Percentiles rank a stretch among this genome's conserved stretches.
These are phyloP conservation scores for Gomphus bonarii DNA, from an alignment of 1,284 basidiomycete genomes.

Conservation along the genomic window DNA sequence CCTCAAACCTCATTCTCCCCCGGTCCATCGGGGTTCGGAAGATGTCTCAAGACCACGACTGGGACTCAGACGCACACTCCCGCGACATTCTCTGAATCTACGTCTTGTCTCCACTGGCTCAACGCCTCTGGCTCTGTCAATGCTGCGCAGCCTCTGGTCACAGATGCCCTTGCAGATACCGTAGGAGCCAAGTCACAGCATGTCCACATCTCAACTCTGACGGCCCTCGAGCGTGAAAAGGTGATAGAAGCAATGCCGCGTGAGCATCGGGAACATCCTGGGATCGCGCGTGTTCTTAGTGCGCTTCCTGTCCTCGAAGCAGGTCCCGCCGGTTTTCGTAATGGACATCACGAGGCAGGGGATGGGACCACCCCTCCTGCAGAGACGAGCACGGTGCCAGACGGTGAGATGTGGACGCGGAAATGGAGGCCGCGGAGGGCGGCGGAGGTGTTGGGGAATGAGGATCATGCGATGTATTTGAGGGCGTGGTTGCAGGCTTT, in stretches of 20 bases:
- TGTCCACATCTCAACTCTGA: too few species aligned
- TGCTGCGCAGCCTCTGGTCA: background rate
- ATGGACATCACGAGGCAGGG: too few species aligned
- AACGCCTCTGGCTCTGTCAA: too few species aligned
- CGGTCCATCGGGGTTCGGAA: slow-evolving; percentile 10
- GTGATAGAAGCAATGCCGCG: slow-evolving; percentile 15
- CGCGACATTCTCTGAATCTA: background rate
- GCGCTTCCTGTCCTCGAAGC: background rate
- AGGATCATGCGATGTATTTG: slow-evolving; percentile 61
- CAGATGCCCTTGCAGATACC: background rate
- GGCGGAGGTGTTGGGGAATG: slow-evolving; percentile 75
- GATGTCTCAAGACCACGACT: slow-evolving; percentile 13
- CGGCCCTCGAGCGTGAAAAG: slow-evolving; percentile 25
- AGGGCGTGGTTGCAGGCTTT: slow-evolving; percentile 74
- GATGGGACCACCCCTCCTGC: too few species aligned
- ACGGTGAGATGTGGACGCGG: slow-evolving; percentile 58
- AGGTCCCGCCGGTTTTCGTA: too few species aligned
- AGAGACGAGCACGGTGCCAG: too few species aligned
- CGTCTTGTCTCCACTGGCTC: background rate
- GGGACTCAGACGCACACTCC: too few species aligned
- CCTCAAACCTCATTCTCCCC: slow-evolving; percentile 27
- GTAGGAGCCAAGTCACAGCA: slow-evolving; percentile 10
- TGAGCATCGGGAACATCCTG: slow-evolving; percentile 28
- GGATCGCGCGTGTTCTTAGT: slow-evolving; percentile 37
- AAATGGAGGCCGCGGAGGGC: slow-evolving; percentile 70